These are phyloP conservation scores for Punica granatum DNA, from an alignment of 345 rosid genomes.

Conservation along the genomic window DNA sequence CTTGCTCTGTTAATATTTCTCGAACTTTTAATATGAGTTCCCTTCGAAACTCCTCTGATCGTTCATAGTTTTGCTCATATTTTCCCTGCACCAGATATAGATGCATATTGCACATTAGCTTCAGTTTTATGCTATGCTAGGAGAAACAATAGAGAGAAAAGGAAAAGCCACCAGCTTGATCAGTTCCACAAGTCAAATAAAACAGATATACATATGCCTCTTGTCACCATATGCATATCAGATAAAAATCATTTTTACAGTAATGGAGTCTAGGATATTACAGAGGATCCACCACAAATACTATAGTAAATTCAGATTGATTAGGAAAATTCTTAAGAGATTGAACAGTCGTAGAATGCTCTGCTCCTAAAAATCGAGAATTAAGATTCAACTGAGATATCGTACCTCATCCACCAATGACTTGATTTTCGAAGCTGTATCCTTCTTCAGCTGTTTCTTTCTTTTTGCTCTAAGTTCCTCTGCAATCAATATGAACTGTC, in stretches of 20 bases:
- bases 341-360: not conserved
- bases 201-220: not conserved
- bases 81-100: constrained; percentile 52
- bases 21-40: constrained; percentile 82
- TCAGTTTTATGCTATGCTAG: not conserved
- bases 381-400: not conserved
- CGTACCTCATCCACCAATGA: constrained; percentile 89
- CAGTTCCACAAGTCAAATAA: not conserved
- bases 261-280: not conserved
- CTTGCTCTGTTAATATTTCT: constrained; percentile 91
- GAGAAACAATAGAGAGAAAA: not conserved
- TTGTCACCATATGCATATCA: too few species aligned
- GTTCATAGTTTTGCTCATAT: constrained; percentile 67
- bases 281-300: too few species aligned
- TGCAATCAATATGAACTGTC: constrained; percentile 28
- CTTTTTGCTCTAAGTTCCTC: constrained; percentile 89
- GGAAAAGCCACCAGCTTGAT: not conserved
- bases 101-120: not conserved
- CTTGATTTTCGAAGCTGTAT: constrained; percentile 83
- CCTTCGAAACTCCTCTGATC: constrained; percentile 67
- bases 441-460: constrained; percentile 94
- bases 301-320: too few species aligned
- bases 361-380: not conserved
- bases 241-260: not conserved
- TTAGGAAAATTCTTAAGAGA: not conserved